These are phyloP conservation scores for Myochromella boudieri DNA, from an alignment of 768 basidiomycete genomes.

Conservation along the genomic window DNA sequence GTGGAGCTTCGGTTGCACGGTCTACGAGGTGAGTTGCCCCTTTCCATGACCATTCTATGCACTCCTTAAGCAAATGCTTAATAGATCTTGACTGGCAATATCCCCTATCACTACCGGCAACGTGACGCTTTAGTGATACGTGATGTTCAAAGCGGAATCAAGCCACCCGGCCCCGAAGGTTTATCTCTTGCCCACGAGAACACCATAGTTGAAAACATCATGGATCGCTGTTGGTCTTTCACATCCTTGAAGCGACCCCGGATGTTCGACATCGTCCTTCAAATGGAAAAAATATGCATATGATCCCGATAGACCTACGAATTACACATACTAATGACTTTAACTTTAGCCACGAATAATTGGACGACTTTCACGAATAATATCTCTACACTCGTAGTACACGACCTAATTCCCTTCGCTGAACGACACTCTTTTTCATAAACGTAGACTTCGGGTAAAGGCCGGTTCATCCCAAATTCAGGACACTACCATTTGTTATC, in stretches of 20 bases:
- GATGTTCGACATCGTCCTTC: slow-evolving; percentile 7
- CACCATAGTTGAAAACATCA: not conserved
- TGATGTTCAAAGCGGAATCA: slow-evolving; percentile 9
- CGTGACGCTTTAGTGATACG: slow-evolving; percentile 14
- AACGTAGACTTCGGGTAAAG: too few relatives aligned
- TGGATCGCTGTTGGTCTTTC: slow-evolving; percentile 15
- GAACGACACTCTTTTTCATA: too few relatives aligned
- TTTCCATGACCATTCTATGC: not conserved
- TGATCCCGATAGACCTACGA: not conserved
- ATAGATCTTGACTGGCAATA: slow-evolving; percentile 12
- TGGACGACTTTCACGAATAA: too few relatives aligned
- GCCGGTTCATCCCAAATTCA: too few relatives aligned
- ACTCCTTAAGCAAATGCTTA: too few relatives aligned
- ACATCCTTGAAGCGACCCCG: slow-evolving; percentile 3
- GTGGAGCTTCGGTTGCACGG: slow-evolving; percentile 36
- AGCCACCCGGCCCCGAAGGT: slow-evolving; percentile 12
- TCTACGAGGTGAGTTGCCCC: slow-evolving; percentile 26
- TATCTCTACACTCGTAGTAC: too few relatives aligned
- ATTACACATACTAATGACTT: not conserved
- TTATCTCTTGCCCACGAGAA: not conserved
- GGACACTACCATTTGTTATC: too few relatives aligned
- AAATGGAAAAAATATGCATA: not conserved
- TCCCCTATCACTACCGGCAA: slow-evolving; percentile 13
- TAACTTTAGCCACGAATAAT: not conserved
- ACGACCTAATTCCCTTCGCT: too few relatives aligned